Base-by-base conservation (phyloP, 805 yeast genomes). In the Saccharomyces mikatae region DNA sequence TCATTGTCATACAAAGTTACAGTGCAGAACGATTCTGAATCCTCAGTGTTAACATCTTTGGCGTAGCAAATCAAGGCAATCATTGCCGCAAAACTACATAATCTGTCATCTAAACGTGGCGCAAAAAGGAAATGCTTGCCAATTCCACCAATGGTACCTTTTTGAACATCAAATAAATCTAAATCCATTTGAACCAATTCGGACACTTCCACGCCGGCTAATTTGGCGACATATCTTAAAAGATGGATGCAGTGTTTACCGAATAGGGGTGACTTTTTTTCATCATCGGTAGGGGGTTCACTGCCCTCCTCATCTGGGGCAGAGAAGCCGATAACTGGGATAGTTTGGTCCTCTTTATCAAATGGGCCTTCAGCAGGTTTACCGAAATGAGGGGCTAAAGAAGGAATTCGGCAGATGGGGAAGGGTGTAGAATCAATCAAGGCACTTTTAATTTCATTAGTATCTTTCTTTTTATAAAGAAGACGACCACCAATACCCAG, bases 321-420 rank as follows among this genome's bases (percentile, higher is more conserved):
- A 41, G 67, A 68, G 60, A 76, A 85, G 0, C 90, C 96, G 52
- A 86, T 74, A 13, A 89, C 81, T 0, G 96, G 96, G 21, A 87
- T 87, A 51, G 86, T 83, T 64, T 84, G 82, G 28, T 86, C 85
- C 68, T 89, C 96, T 53, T 73, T 74, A 72, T 89, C 87, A 72
- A 84, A 87, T 5, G 91, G 91, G 8, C 85, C 85, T 26, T 71
- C 64, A 2, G 89, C 77, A 5, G 83, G 83, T 2, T 75, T 73
- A 49, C 96, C 96, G 68, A 89, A 89, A 72, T 89, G 96, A 3
- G 91, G 91, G 5, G 96, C 96, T 65, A 89, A 75, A 1, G 92
- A 79, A 4, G 96, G 95, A 52, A 89, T 86, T 61, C 83, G 83
- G 13, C 91, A 96, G 62, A 89, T 79, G 58, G 89, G 88, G 59